Percentiles rank a stretch among this genome's conserved stretches.
Evolutionary conservation across 2,329 filamentous ascomycete species (phyloP).

Genomic region (Colletotrichum abscissum): DNA sequence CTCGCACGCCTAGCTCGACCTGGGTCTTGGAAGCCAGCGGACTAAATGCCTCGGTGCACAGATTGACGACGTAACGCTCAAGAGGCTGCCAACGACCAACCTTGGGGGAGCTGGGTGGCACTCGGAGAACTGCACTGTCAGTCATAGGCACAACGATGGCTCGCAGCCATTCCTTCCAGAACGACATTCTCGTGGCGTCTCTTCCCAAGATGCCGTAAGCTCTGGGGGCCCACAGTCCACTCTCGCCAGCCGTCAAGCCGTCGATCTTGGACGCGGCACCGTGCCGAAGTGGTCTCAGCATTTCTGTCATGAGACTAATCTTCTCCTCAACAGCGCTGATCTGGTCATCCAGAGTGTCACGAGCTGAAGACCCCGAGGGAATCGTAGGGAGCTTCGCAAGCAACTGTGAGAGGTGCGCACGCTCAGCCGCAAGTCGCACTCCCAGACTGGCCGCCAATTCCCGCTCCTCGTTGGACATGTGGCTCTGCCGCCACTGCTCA

Average conservation of each 20-base stretch:
- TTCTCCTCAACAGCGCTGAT: slow-evolving; percentile 98
- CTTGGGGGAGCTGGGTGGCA: slow-evolving; percentile 89
- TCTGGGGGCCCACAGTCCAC: slow-evolving; percentile 93
- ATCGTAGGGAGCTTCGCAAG: slow-evolving; percentile 85
- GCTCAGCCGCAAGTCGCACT: slow-evolving; percentile 85
- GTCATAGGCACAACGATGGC: slow-evolving; percentile 96
- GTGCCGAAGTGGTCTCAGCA: slow-evolving; percentile 90
- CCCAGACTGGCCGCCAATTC: slow-evolving; percentile 93
- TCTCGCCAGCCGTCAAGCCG: slow-evolving; percentile 93
- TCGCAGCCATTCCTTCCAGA: slow-evolving; percentile 99
- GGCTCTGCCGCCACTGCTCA: slow-evolving; percentile 84
- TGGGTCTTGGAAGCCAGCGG: slow-evolving; percentile 95
- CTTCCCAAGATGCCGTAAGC: slow-evolving; percentile 93
- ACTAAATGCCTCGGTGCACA: slow-evolving; percentile 94
- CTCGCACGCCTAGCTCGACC: slow-evolving; percentile 89
- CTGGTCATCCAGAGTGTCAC: slow-evolving; percentile 90
- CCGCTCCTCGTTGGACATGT: slow-evolving; percentile 91
- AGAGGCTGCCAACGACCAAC: slow-evolving; percentile 96
- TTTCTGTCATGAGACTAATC: slow-evolving; percentile 95
- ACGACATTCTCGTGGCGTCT: slow-evolving; percentile 84
- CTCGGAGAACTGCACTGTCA: slow-evolving; percentile 82
- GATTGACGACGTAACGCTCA: slow-evolving; percentile 95
- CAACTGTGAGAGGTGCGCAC: slow-evolving; percentile 89
- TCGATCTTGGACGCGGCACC: slow-evolving; percentile 98
- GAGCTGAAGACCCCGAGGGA: slow-evolving; percentile 81